Percentiles rank a stretch among this genome's conserved stretches.
Evolutionary conservation across 2,329 filamentous ascomycete species (phyloP).

Genomic region (Claviceps pazoutovae): DNA sequence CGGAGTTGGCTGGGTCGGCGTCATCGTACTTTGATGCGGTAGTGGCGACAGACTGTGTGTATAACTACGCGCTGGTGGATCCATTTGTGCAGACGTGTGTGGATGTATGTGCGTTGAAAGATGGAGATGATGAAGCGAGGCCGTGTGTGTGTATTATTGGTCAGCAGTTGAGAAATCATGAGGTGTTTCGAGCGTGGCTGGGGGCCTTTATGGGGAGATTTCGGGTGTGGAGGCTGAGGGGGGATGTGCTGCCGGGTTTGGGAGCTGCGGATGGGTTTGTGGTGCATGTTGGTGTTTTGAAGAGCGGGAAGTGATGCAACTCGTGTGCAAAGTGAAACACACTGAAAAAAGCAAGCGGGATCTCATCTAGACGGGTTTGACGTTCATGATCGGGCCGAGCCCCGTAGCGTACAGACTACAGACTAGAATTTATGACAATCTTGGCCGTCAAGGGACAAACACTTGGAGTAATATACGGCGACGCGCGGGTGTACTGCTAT

Average conservation of each 20-base stretch:
- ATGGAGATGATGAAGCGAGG: slow-evolving; percentile 6
- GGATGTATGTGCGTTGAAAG: slow-evolving; percentile 53
- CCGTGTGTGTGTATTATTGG: slow-evolving; percentile 63
- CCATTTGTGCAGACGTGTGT: slow-evolving; percentile 73
- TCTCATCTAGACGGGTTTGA: no score
- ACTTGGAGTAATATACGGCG: no score
- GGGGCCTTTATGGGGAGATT: slow-evolving; percentile 53
- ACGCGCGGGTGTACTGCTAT: no score
- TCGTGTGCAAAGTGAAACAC: neutral
- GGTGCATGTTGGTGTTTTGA: slow-evolving; percentile 62
- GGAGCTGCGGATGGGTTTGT: slow-evolving; percentile 59
- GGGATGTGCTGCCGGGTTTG: slow-evolving; percentile 43
- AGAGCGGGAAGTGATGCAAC: slow-evolving; percentile 11
- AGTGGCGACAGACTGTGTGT: slow-evolving; percentile 86
- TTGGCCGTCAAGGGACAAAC: no score
- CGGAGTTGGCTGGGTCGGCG: slow-evolving; percentile 20
- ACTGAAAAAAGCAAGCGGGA: neutral
- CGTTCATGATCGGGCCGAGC: no score
- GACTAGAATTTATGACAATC: no score
- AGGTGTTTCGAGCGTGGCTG: slow-evolving; percentile 77
- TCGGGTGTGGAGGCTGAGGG: slow-evolving; percentile 61
- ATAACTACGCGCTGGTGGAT: slow-evolving; percentile 73
- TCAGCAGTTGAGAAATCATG: slow-evolving; percentile 74
- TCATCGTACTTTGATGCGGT: slow-evolving; percentile 51
- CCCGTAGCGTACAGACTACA: no score